phyloP scores from a whole-genome alignment of 2,329 filamentous ascomycete species.

The Arthroderma uncinatum region DNA sequence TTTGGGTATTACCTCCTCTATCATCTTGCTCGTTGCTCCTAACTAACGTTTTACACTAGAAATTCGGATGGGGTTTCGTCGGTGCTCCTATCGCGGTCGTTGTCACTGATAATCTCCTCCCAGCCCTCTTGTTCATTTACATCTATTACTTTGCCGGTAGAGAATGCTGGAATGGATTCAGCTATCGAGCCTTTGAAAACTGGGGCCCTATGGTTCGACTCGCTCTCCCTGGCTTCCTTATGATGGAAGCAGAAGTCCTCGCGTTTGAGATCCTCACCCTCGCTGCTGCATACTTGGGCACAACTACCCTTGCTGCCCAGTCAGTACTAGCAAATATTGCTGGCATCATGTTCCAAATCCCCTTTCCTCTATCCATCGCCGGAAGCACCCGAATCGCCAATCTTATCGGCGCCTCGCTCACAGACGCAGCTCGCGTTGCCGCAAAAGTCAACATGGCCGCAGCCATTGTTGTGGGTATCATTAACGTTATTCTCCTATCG shows the following conservation, averaged over 20 bases:
- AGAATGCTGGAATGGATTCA: conserved; percentile 73
- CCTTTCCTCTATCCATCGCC: conserved; percentile 83
- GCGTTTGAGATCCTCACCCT: conserved; percentile 87
- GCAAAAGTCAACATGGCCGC: conserved; percentile 64
- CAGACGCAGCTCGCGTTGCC: conserved; percentile 66
- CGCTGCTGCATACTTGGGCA: conserved; percentile 66
- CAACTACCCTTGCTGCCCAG: conserved; percentile 74
- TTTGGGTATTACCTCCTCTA: conserved; percentile 49
- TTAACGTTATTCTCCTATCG: conserved; percentile 64
- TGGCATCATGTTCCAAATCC: conserved; percentile 76
- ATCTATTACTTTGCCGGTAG: conserved; percentile 59
- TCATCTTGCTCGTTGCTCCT: neutral
- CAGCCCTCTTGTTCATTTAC: conserved; percentile 61
- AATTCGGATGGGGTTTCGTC: conserved; percentile 56
- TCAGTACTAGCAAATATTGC: conserved; percentile 70
- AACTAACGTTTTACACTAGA: conserved; percentile 22
- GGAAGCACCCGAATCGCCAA: conserved; percentile 83
- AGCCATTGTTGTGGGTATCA: conserved; percentile 59
- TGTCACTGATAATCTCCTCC: conserved; percentile 64
- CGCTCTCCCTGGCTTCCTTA: conserved; percentile 77
- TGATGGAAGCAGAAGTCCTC: conserved; percentile 88
- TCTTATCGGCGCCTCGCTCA: conserved; percentile 74
- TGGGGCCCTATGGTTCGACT: conserved; percentile 80
- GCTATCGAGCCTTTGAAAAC: conserved; percentile 56
- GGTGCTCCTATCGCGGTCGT: conserved; percentile 70